Base-by-base conservation (phyloP, 768 basidiomycete species). In the Tricholoma furcatifolium region DNA sequence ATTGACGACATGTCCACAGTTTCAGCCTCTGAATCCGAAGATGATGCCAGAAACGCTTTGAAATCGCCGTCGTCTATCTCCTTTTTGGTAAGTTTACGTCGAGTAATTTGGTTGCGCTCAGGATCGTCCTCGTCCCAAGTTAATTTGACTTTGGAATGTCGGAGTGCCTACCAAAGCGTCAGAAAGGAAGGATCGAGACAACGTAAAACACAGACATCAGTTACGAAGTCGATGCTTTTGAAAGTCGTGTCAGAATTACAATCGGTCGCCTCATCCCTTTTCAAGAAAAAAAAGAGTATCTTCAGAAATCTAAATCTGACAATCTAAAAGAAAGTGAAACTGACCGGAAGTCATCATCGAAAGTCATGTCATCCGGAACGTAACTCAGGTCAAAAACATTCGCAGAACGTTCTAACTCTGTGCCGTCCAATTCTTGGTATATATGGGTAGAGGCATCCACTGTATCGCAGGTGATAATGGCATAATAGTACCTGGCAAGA, bases 71-170 rank as follows among this genome's bases (percentile, higher is more conserved):
- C 88, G 44, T 97, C 94, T 23, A 98, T 87, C 65, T 98, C 93
- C 64, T 93, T 86, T 48, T 81, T 79, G 0, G 90, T 83, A 38
- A 97, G 74, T 1, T 76, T 74, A 18, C 93, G 87, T 42, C 93
- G 84, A 1, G 94, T 92, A 44, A 94, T 61, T 40, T 83, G 84
- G 51, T 78, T 80, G 36, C 96, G 87, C 62, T 94, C 89, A 0
- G 91, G 87, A 60, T 98, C 95, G 67, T 98, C 97, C 50, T 94
- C 91, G 59, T 99, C 97, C 97, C 97, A 99, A 4, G 95, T 97
- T 30, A 98, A 80, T 64, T 92, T 97, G 54, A 98, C 96, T 75
- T 93, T 97, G 12, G 97, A 99, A 67, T 98, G 95, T 5, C 96
- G 88, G 5, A 99, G 82, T 9, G 96, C 96, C 94, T 98, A 58